Evolutionary conservation across 73 alveolate genomes (phyloP), one percentile per base, ranked within the genome.

Genomic region (Uronychia setigera): DNA sequence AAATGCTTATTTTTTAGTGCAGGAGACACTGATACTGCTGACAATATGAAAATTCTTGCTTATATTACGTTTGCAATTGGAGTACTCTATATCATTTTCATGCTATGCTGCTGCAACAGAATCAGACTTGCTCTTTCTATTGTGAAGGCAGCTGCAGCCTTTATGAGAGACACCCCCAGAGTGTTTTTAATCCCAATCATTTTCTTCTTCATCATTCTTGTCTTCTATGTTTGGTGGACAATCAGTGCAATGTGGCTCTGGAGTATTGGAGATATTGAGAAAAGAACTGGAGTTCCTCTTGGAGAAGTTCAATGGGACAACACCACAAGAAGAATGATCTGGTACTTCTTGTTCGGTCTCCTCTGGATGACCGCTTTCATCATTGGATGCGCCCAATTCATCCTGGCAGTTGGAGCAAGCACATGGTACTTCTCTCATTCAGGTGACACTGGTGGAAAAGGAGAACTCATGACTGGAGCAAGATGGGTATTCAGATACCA

Each of bases 341-440:
- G 94, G 95, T 97, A 92, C 84, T 97, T 94, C 87, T 81, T 96
- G 77, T 98, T 98, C 84, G 97, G 99, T 0, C 89, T 98, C 67
- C 88, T 98, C 81, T 98, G 99, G 98, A 92, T 96, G 27, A 88
- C 88, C 80, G 99, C 99, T 28, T 89, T 98, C 84, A 79, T 98
- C 34, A 85, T 95, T 32, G 99, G 99, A 13, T 90, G 94, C 77
- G 93, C 94, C 32, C 97, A 96, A 90, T 98, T 98, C 87, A 92
- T 98, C 59, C 88, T 97, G 78, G 98, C 98, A 35, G 96, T 97
- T 0, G 85, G 97, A 9, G 97, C 97, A 0, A 87, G 98, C 84
- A 95, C 98, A 31, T 98, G 99, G 99, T 98, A 98, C 90, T 98
- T 98, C 92, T 88, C 94, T 46, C 90, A 92, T 80, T 97, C 95